phyloP scores from a whole-genome alignment of 73 alveolate species.

The Paramecium bursaria region DNA sequence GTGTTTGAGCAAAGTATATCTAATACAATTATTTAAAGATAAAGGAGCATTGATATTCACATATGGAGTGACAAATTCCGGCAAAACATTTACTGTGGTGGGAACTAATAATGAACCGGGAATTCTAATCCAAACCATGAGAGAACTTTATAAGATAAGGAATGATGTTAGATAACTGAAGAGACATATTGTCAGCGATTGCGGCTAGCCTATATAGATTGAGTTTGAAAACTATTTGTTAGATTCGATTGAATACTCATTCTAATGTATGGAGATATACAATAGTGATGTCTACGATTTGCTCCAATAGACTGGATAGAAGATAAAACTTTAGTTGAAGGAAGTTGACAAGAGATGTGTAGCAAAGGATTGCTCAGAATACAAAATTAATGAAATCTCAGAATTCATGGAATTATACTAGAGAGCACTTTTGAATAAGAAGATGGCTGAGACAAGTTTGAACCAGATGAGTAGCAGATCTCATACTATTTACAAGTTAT shows the following conservation, averaged over 20 bases:
- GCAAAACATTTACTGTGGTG: slow-evolving; percentile 94
- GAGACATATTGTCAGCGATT: no score
- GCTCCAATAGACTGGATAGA: slow-evolving; percentile 72
- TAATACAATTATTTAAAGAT: no score
- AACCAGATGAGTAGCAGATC: slow-evolving; percentile 82
- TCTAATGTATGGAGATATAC: slow-evolving; percentile 75
- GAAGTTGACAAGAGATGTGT: slow-evolving; percentile 78
- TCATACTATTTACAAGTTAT: slow-evolving; percentile 77
- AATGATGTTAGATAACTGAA: no score
- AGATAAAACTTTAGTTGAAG: slow-evolving; percentile 76
- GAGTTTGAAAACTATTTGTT: slow-evolving; percentile 65
- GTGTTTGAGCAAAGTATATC: no score
- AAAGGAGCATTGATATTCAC: slow-evolving; percentile 84
- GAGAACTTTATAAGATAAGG: no score
- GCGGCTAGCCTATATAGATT: no score
- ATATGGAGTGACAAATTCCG: slow-evolving; percentile 98
- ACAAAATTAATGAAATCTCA: slow-evolving; percentile 65
- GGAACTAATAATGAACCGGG: slow-evolving; percentile 83
- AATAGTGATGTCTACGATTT: slow-evolving; percentile 85
- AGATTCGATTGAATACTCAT: slow-evolving; percentile 20
- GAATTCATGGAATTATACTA: slow-evolving; percentile 69
- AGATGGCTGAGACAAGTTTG: slow-evolving; percentile 72
- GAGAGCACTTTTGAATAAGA: slow-evolving; percentile 77
- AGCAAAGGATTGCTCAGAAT: slow-evolving; percentile 75
- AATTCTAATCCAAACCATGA: slow-evolving; percentile 76